A percentile compares a stretch with the other conserved stretches of the same genome.
Conservation (phyloP, 495 filamentous ascomycete species). For the Penicillium crystallinum region DNA sequence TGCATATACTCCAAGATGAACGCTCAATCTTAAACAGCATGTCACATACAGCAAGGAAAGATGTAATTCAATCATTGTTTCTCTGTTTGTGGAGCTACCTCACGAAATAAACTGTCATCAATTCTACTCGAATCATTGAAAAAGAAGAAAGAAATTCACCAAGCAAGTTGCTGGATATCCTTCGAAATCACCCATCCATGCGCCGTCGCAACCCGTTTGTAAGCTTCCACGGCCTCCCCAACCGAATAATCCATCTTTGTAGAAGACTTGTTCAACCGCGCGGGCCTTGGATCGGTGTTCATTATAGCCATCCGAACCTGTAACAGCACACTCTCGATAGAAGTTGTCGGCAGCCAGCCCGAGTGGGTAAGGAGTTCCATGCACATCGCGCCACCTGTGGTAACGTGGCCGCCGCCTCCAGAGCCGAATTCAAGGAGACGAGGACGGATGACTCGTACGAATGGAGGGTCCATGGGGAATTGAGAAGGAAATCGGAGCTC, state of each 20-base stretch:
- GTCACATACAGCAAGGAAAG: no score
- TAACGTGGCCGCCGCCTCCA: constrained; percentile 87
- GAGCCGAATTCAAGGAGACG: constrained; percentile 64
- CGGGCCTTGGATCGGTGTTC: constrained; percentile 63
- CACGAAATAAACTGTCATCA: no score
- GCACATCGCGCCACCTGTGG: constrained; percentile 80
- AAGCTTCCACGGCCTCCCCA: constrained; percentile 69
- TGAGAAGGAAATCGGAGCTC: constrained; percentile 73
- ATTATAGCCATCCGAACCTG: constrained; percentile 80
- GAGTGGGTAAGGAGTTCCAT: constrained; percentile 85
- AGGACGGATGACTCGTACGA: constrained; percentile 78
- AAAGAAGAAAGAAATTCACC: constrained; percentile 1
- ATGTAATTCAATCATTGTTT: no score
- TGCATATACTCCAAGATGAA: no score
- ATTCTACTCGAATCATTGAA: no score
- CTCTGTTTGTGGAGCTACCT: no score
- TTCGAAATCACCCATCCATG: constrained; percentile 55
- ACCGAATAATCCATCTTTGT: constrained; percentile 53
- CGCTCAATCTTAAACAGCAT: no score
- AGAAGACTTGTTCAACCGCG: constrained; percentile 46
- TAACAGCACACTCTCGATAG: constrained; percentile 74
- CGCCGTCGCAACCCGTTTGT: constrained; percentile 53
- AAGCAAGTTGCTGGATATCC: constrained; percentile 21
- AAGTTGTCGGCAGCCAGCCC: constrained; percentile 71
- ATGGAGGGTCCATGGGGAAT: constrained; percentile 77